Conservation (phyloP, 106 monocot genomes). For the Allium sativum region DNA sequence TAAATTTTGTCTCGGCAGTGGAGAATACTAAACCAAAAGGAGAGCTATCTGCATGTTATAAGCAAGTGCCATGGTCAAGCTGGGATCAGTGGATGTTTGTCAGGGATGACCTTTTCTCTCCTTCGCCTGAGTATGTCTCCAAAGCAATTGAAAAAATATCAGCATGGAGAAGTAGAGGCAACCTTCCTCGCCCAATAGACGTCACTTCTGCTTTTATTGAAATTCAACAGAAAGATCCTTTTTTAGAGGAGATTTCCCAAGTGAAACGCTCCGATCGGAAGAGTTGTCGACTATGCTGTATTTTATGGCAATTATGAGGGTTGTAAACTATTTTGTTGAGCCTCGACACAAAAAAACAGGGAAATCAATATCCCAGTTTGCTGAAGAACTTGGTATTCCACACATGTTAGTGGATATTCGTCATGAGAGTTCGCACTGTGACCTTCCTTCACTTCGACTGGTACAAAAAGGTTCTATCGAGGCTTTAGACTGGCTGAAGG, state of each 20-base stretch:
- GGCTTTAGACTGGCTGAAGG: no score
- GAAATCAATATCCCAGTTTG: slow-evolving; percentile 66
- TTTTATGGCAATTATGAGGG: slow-evolving; percentile 82
- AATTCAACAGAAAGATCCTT: slow-evolving; percentile 78
- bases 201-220: slow-evolving; percentile 70
- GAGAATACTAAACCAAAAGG: no score
- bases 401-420: slow-evolving; percentile 87
- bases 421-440: slow-evolving; percentile 86
- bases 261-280: slow-evolving; percentile 30
- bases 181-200: slow-evolving; percentile 55
- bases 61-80: slow-evolving; percentile 83
- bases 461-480: no score
- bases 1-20: no score
- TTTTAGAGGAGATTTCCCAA: slow-evolving; percentile 34
- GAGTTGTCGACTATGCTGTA: slow-evolving; percentile 75
- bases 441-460: slow-evolving; percentile 67
- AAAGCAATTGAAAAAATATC: slow-evolving; percentile 50
- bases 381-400: slow-evolving; percentile 77
- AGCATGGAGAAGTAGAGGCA: slow-evolving; percentile 74
- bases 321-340: slow-evolving; percentile 84
- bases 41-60: no score
- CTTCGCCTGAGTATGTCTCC: slow-evolving; percentile 37
- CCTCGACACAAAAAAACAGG: slow-evolving; percentile 56
- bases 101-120: slow-evolving; percentile 67
- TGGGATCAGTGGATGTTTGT: slow-evolving; percentile 86